These are phyloP conservation scores for Brettanomyces custersianus DNA, from an alignment of 805 yeast genomes.

Conservation along the genomic window DNA sequence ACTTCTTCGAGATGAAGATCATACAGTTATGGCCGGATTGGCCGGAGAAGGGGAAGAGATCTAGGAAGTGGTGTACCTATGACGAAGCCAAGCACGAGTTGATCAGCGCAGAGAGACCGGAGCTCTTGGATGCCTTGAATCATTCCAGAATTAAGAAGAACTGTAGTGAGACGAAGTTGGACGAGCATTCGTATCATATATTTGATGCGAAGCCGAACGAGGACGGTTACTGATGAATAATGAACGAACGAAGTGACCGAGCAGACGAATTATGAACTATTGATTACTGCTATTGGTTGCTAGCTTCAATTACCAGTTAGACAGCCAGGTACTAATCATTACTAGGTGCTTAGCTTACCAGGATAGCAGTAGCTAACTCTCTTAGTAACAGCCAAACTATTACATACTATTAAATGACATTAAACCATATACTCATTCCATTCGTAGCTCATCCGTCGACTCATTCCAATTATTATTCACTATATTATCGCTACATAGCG, in stretches of 20 bases:
- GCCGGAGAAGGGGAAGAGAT: constrained; percentile 66
- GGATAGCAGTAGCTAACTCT: too few relatives aligned
- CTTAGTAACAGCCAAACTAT: too few relatives aligned
- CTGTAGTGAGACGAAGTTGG: constrained; percentile 13
- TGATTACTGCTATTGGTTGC: too few relatives aligned
- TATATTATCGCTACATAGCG: too few relatives aligned
- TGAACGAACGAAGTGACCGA: not conserved
- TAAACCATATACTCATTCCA: too few relatives aligned
- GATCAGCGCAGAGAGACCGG: constrained; percentile 50
- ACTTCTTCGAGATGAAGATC: constrained; percentile 72
- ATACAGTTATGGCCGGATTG: constrained; percentile 47
- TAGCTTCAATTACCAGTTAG: too few relatives aligned
- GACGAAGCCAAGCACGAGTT: constrained; percentile 59
- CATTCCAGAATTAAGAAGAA: constrained; percentile 42
- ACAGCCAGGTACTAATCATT: too few relatives aligned
- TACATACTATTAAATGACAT: too few relatives aligned
- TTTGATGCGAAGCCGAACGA: constrained; percentile 20
- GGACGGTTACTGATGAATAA: constrained; percentile 19
- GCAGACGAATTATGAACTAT: too few relatives aligned
- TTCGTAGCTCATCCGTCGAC: too few relatives aligned
- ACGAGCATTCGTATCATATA: constrained; percentile 18
- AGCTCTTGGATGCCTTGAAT: constrained; percentile 55
- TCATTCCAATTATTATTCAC: too few relatives aligned
- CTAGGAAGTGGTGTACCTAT: constrained; percentile 68
- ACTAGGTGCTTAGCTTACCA: too few relatives aligned